Conservation (phyloP, 2,329 filamentous ascomycete genomes). For the Fusarium sp. region DNA sequence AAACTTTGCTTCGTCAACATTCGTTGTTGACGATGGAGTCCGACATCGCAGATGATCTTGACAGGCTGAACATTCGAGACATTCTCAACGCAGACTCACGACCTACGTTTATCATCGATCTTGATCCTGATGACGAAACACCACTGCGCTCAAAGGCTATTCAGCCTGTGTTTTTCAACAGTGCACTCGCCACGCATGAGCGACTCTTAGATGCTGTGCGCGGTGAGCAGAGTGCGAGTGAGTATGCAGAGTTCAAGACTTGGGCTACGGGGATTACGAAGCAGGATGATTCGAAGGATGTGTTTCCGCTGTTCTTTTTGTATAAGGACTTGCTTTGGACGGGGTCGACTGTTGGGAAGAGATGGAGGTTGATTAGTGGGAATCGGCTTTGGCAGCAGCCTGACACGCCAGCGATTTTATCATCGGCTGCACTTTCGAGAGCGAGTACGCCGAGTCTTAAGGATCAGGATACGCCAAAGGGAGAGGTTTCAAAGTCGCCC, state of each 20-base stretch:
- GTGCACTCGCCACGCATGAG: slow-evolving; percentile 50
- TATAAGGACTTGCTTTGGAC: slow-evolving; percentile 53
- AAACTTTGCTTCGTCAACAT: neutral
- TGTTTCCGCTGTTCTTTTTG: slow-evolving; percentile 57
- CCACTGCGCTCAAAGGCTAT: slow-evolving; percentile 40
- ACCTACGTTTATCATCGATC: slow-evolving; percentile 54
- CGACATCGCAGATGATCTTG: slow-evolving; percentile 32
- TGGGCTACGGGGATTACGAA: slow-evolving; percentile 57
- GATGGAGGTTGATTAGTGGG: slow-evolving; percentile 57
- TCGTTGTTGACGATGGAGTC: slow-evolving; percentile 23
- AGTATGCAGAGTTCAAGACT: slow-evolving; percentile 52
- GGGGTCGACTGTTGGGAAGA: slow-evolving; percentile 52
- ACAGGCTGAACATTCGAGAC: slow-evolving; percentile 59
- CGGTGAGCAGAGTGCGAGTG: slow-evolving; percentile 6
- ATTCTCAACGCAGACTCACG: slow-evolving; percentile 53
- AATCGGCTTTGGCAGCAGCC: slow-evolving; percentile 50
- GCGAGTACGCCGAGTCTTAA: neutral
- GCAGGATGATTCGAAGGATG: slow-evolving; percentile 58
- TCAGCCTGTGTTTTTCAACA: slow-evolving; percentile 52
- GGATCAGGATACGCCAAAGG: neutral
- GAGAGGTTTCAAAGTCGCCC: neutral
- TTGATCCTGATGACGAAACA: slow-evolving; percentile 50
- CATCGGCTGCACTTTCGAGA: neutral
- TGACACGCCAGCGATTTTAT: neutral
- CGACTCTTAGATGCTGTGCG: slow-evolving; percentile 48